Evolutionary conservation across 192 early-diverging fungal species (phyloP).

Genomic region (Jimgerdemannia lactiflua): DNA sequence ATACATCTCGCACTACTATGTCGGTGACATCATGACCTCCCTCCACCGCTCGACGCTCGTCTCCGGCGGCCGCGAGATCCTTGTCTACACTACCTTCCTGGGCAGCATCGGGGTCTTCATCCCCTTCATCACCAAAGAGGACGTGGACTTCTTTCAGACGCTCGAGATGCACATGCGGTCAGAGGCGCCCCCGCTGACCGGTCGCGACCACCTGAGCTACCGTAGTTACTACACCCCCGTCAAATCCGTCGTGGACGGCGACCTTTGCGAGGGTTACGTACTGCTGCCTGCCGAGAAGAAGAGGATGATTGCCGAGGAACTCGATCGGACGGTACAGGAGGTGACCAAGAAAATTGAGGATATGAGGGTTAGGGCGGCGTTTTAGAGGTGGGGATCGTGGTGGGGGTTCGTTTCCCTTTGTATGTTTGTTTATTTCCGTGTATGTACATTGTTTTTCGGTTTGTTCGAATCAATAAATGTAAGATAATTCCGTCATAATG

Average conservation of each 20-base stretch:
- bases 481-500: too few relatives aligned
- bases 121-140: conserved; percentile 85
- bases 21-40: conserved; percentile 86
- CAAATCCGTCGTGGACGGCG: conserved; percentile 76
- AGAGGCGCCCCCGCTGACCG: conserved; percentile 67
- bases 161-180: conserved; percentile 89
- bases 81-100: conserved; percentile 85
- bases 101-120: conserved; percentile 84
- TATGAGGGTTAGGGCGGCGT: conserved; percentile 59
- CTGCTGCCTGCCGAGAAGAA: conserved; percentile 70
- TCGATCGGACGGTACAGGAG: conserved; percentile 82
- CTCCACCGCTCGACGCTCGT: conserved; percentile 75
- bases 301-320: conserved; percentile 76
- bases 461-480: too few relatives aligned
- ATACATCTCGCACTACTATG: conserved; percentile 72
- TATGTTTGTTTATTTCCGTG: not conserved
- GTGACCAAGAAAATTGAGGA: conserved; percentile 95
- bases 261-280: conserved; percentile 89
- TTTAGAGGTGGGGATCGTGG: conserved; percentile 16
- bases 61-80: conserved; percentile 80
- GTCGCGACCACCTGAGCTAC: conserved; percentile 87
- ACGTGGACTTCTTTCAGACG: conserved; percentile 89
- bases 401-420: not conserved
- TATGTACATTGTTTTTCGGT: not conserved
- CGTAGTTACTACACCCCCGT: conserved; percentile 83